phyloP scores from a whole-genome alignment of 306 rosid species.

The Cucurbita pepo region DNA sequence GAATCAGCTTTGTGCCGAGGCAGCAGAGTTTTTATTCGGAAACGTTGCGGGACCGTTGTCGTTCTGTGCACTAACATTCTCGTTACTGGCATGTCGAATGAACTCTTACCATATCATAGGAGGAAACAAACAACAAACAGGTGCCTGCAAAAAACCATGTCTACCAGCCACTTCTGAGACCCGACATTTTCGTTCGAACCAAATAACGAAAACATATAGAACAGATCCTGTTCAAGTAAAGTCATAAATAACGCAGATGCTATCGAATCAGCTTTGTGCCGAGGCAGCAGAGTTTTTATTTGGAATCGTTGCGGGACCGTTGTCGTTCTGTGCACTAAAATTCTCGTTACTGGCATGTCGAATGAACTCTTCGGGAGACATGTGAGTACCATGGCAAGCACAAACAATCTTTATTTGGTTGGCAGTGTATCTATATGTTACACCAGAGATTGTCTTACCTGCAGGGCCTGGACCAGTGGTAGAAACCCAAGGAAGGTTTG shows the following conservation, averaged over 20 bases:
- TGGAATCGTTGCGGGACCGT: conserved; percentile 35
- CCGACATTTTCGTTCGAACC: neutral
- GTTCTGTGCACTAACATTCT: conserved; percentile 11
- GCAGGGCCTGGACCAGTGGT: conserved; percentile 65
- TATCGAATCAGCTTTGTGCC: conserved; percentile 41
- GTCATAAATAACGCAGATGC: neutral
- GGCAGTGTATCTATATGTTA: conserved; percentile 54
- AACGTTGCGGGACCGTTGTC: conserved; percentile 6
- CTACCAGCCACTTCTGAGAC: neutral
- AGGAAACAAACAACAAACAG: neutral
- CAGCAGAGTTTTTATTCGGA: conserved; percentile 50
- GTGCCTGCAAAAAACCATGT: neutral
- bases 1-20: conserved; percentile 62
- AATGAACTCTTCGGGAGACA: conserved; percentile 84
- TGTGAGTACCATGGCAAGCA: conserved; percentile 82
- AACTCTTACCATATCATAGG: too few relatives aligned
- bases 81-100: conserved; percentile 66
- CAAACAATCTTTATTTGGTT: conserved; percentile 75
- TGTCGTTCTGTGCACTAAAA: too few relatives aligned
- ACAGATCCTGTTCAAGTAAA: neutral
- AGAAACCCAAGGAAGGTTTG: conserved; percentile 95
- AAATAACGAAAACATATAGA: neutral
- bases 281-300: conserved; percentile 62
- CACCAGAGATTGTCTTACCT: conserved; percentile 89
- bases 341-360: conserved; percentile 62